Evolutionary conservation across 441 rosid species (phyloP).

Genomic region (Lepidium campestre): DNA sequence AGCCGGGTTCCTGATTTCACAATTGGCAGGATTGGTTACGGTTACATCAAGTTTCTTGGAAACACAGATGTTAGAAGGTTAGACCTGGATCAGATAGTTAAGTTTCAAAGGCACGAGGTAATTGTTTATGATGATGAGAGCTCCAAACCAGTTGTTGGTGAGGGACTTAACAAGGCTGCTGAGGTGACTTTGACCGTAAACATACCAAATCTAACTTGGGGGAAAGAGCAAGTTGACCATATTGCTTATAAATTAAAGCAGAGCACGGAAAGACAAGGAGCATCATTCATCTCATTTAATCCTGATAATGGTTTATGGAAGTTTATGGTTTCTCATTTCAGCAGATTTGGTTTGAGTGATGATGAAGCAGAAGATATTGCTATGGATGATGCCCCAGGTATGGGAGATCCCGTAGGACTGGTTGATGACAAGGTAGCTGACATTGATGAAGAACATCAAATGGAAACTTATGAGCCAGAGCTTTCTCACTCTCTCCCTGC

Average conservation of each 20-base stretch:
- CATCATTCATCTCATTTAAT: conserved; percentile 62
- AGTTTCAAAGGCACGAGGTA: conserved; percentile 62
- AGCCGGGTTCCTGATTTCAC: conserved; percentile 66
- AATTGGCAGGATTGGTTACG: conserved; percentile 76
- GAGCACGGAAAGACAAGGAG: conserved; percentile 69
- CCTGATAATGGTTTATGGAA: conserved; percentile 62
- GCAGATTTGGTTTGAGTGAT: conserved; percentile 90
- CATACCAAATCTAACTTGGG: conserved; percentile 18
- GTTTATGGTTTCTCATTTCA: conserved; percentile 77
- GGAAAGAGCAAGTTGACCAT: conserved; percentile 24
- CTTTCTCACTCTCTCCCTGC: conserved; percentile 97
- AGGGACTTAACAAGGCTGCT: conserved; percentile 88
- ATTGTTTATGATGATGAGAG: conserved; percentile 79
- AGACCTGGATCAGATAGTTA: conserved; percentile 62
- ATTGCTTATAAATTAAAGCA: conserved; percentile 44
- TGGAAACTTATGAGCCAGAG: conserved; percentile 43
- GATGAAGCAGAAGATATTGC: conserved; percentile 84
- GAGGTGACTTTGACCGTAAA: conserved; percentile 64
- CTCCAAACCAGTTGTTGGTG: conserved; percentile 67
- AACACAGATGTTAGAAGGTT: conserved; percentile 74
- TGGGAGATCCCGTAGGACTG: conserved; percentile 35
- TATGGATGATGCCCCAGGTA: conserved; percentile 57
- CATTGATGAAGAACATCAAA: conserved; percentile 38
- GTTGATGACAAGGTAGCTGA: conserved; percentile 41
- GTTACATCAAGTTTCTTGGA: conserved; percentile 64